phyloP scores from a whole-genome alignment of 148 eudicot species.

The Heliosperma pusillum region DNA sequence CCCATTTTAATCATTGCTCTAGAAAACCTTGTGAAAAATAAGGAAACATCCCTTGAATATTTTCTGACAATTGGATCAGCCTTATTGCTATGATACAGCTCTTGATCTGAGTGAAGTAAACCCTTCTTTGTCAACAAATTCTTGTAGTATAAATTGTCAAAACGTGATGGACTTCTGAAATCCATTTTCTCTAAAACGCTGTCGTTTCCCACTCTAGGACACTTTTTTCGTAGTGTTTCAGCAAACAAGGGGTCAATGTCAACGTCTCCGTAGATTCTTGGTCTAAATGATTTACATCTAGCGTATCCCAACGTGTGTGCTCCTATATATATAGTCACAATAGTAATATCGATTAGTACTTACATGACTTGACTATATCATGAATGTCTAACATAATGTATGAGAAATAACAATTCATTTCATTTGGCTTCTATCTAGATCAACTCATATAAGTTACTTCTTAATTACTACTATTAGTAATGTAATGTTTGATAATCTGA shows the following conservation, averaged over 20 bases:
- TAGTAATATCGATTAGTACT: no score
- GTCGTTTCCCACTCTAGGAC: conserved; percentile 43
- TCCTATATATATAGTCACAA: conserved; percentile 20
- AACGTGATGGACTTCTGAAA: conserved; percentile 32
- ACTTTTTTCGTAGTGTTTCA: conserved; percentile 24
- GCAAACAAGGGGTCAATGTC: conserved; percentile 39
- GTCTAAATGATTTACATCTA: conserved; percentile 39
- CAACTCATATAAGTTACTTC: no score
- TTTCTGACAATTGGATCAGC: conserved; percentile 44
- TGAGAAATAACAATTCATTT: no score
- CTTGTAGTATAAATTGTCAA: conserved; percentile 51
- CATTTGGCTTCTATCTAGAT: no score
- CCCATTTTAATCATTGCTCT: conserved; percentile 60
- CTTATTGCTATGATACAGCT: conserved; percentile 39
- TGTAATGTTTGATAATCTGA: no score
- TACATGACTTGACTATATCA: no score
- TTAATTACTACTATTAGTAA: no score
- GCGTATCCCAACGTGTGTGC: conserved; percentile 59
- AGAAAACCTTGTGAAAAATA: conserved; percentile 38
- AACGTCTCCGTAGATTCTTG: conserved; percentile 46
- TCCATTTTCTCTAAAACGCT: conserved; percentile 43
- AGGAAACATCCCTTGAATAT: conserved; percentile 26
- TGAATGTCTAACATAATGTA: no score
- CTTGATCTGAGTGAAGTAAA: conserved; percentile 60
- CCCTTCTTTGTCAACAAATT: conserved; percentile 44